Evolutionary conservation across 345 rosid species (phyloP), one percentile per base, ranked within the genome.

Genomic region (Angophora floribunda): DNA sequence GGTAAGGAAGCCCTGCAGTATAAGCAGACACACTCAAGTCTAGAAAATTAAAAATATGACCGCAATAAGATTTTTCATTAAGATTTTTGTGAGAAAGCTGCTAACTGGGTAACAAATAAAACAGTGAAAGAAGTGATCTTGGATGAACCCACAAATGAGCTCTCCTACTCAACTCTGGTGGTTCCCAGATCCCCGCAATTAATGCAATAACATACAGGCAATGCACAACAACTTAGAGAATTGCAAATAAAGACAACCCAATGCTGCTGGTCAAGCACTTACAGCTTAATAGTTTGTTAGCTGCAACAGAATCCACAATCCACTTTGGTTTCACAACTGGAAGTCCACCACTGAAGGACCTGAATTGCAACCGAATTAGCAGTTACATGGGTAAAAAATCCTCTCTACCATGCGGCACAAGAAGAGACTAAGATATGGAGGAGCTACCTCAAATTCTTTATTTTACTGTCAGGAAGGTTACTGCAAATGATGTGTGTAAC

Each of bases 241-340:
- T 32, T 55, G 52, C 80, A 36, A 44, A 86, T 82, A 28, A 82
- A 90, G 50, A 47, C 63, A 88, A 63, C 75, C 53, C 63, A 85
- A 50, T 57, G 78, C 61, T 28, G 13, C 85, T 80, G 86, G 86
- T 79, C 50, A 47, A 89, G 49, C 52, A 94, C 99, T 95, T 93
- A 96, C 99, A 97, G 78, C 94, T 94, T 90, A 97, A 89, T 80
- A 97, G 96, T 88, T 92, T 96, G 88, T 95, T 94, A 53, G 98
- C 95, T 86, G 93, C 94, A 63, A 96, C 89, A 90, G 96, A 96
- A 87, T 97, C 99, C 92, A 94, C 86, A 86, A 97, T 91, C 99
- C 99, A 97, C 52, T 92, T 47, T 75, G 99, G 99, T 94, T 96
- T 97, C 89, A 97, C 98, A 10, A 97, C 99, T 57, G 99, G 99